Base-by-base conservation (phyloP, 495 filamentous ascomycete species). In the Emericellopsis terricola region DNA sequence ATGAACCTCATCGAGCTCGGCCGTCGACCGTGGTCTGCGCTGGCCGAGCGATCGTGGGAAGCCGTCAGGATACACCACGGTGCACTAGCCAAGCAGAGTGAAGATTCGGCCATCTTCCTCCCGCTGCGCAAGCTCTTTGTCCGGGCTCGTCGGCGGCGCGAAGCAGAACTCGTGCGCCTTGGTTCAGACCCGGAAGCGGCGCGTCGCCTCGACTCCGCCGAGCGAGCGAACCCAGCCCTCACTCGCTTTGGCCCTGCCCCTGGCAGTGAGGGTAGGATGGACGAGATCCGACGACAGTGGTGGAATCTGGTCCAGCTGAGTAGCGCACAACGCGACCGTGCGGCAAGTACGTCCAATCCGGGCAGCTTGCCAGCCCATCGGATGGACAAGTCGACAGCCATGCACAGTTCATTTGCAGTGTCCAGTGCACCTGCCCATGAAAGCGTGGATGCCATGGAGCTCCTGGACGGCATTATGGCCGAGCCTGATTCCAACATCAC, bases 31-130 rank as follows among this genome's bases (percentile, higher is more conserved):
- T 67, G 72, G 73, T 42, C 59, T 8, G 46, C 53, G 16, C 60
- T 78, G 9, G 78, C 81, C 1, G 79, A 92, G 35, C 69, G 86
- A 3, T 84, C 78, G 2, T 96, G 87, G 87, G 52, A 54, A 9
- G 79, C 80, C 0, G 59, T 94, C 7, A 71, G 74, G 33, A 49
- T 76, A 44, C 56, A 57, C 15, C 52, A 57, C 0, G 51, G 62
- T 18, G 68, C 64, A 17, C 57, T 74, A 14, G 59, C 64, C 16
- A 69, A 64, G 41, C 48, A 50, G 21, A 42, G 36, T 2, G 41
- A 41, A 15, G 69, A 65, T 26, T 69, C 67, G 8, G 72, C 69
- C 49, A 59, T 91, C 1, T 92, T 81, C 80, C 59, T 72, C 11
- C 80, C 81, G 0, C 55, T 92, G 27, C 63, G 60, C 14, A 79